Base-by-base conservation (phyloP, 176 grass and related monocot species). In the Aegilops bicornis region DNA sequence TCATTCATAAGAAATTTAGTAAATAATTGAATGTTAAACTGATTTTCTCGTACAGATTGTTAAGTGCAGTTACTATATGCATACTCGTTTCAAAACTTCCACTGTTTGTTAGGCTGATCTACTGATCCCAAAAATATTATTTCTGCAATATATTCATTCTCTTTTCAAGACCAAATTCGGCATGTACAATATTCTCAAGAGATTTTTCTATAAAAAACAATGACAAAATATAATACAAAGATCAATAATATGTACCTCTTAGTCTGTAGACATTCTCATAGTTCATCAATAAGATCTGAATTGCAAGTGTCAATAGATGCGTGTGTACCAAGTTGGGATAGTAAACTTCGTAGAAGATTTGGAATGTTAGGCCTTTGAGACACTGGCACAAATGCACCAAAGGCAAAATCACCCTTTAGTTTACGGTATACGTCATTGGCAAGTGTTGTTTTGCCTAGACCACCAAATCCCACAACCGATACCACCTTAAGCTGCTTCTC, bases 41-140 rank as follows among this genome's bases (percentile, higher is more conserved):
- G 12, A 48, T 48, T 0, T 48, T 15, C 12, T 3, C 13, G 0
- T 48, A 4, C 13, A 48, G 1, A 5, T 48, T 48, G 13, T 48
- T 48, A 15, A 45, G 0, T 0, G 3, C 43, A 47, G 0, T 47
- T 47, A 47, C 0, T 47, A 47, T 4, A 47, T 0, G 3, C 12
- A 14, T 47, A 4, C 4, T 13, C 14, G 42, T 15, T 48, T 48
- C 13, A 48, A 48, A 1, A 48, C 10, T 4, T 47, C 11, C 0
- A 47, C 11, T 47, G 3, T 47, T 47, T 47, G 3, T 1, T 47
- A 47, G 43, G 42, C 42, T 43, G 10, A 43, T 43, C n/a, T n/a
- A n/a, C n/a, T n/a, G n/a, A n/a, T n/a, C n/a, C n/a, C 42, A 43
- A 43, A 11, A 43, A 43, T 2, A 43, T 43, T 4, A 43, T n/a